Evolutionary conservation across 2,329 filamentous ascomycete genomes (phyloP), one percentile per base, ranked within the genome.

Genomic region (Chaetomiaceae sp.): DNA sequence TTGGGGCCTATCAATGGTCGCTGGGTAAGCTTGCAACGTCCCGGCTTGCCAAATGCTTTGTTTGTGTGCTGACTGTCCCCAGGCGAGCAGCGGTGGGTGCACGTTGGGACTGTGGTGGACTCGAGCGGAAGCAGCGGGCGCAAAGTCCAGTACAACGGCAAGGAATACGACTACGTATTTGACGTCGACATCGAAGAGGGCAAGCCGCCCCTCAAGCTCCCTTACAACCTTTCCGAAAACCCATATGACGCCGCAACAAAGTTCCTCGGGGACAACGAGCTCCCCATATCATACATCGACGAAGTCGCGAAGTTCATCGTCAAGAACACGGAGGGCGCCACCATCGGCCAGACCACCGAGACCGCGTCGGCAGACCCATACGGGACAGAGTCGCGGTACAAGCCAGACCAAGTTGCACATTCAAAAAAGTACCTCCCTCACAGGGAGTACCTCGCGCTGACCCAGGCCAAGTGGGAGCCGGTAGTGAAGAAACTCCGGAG

Each of bases 171-270:
- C 62, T 96, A 85, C 59, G 90, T 98, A 8, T 97, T 97, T 56
- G 90, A 96, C 60, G 90, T 96, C 20, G 90, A 95, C 58, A 94
- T 96, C 52, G 88, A 95, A 63, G 91, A 96, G 59, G 91, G 89
- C 42, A 91, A 94, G 60, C 90, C 91, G 11, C 81, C 91, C 0
- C 72, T 97, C 37, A 96, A 96, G 65, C 74, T 97, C n/a, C 89
- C 91, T 0, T 97, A 86, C 68, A 96, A 97, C 62, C 75, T 91
- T 11, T 88, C 86, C 1, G 85, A 96, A 62, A 96, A 96, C 56
- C 88, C 89, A 0, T 97, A 94, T 64, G 87, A 95, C 57, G 84
- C 85, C 2, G 91, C 93, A 0, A 88, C 85, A 29, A 95, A 88
- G 61, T 98, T 97, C 57, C 83, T 97, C 38, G 78, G 84, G 57